Base-by-base conservation (phyloP, 2,329 filamentous ascomycete genomes). In the Aotearoamyces nothofagi region DNA sequence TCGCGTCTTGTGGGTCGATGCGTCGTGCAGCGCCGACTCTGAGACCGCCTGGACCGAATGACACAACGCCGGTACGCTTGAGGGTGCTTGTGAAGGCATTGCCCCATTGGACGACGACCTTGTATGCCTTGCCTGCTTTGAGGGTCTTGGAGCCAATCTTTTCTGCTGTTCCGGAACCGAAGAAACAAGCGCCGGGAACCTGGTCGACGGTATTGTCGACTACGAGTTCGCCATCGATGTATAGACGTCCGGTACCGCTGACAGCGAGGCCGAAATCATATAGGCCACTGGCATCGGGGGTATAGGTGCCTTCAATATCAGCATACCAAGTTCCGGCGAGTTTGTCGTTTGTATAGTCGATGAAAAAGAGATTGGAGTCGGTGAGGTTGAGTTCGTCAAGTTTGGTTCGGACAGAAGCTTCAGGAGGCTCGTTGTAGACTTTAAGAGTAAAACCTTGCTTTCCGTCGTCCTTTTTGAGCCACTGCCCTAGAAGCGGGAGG, bases 1-100 rank as follows among this genome's bases (percentile, higher is more conserved):
- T 71, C 44, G 76, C 68, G 10, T 63, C 59, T 32, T 67, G 53
- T 20, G 62, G 53, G 39, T 71, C 61, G 25, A 74, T 63, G 22
- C 66, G 58, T 39, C 64, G 66, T 47, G 61, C 66, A 12, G 65
- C 69, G 20, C 74, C 72, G 15, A 79, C 57, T 25, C 72, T 61
- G 26, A 79, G 62, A 1, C 68, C 70, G 25, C 74, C 73, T 23
- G 61, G 59, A 14, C 66, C 65, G 30, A 69, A 63, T 10, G 65
- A 51, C 9, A 66, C 58, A 12, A 56, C 47, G 9, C 51, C 56
- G 17, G 50, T 53, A 9, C 55, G 60, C 30, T 62, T 58, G 6
- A 75, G 55, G 24, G 66, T 69, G 22, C 62, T 69, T 17, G 66
- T 68, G 1, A 69, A 66, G 0, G 66, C 59, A 8, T 63, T 73